phyloP scores from a whole-genome alignment of 2,329 filamentous ascomycete species.

The Dothiorella sarmentorum region DNA sequence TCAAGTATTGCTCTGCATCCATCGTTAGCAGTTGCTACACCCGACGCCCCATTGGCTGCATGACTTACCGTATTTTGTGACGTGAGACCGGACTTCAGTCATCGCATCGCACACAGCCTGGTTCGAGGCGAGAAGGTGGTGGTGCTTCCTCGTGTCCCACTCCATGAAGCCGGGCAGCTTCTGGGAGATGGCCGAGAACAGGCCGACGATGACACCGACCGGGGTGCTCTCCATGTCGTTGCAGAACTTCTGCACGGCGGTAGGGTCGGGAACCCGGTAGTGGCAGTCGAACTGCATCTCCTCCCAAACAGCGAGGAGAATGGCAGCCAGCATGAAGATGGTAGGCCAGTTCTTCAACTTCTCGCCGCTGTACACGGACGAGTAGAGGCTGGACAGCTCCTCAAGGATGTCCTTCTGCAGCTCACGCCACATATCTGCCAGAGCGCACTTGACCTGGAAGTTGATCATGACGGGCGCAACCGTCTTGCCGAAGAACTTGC shows the following conservation, averaged over 20 bases:
- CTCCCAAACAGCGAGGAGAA: constrained; percentile 92
- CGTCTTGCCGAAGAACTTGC: constrained; percentile 84
- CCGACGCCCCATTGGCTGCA: neutral
- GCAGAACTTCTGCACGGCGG: constrained; percentile 90
- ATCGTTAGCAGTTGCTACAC: constrained; percentile 3
- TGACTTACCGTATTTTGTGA: constrained; percentile 84
- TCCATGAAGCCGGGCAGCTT: constrained; percentile 90
- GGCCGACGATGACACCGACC: constrained; percentile 90
- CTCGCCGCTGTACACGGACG: constrained; percentile 95
- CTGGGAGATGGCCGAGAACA: constrained; percentile 97
- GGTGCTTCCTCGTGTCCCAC: constrained; percentile 90
- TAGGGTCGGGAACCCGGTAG: constrained; percentile 83
- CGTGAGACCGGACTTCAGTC: constrained; percentile 91
- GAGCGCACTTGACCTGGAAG: constrained; percentile 96
- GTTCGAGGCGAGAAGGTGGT: constrained; percentile 87
- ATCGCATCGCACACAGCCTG: constrained; percentile 88
- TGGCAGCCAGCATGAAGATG: constrained; percentile 94
- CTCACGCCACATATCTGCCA: constrained; percentile 98
- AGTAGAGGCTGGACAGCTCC: constrained; percentile 88
- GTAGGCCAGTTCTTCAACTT: constrained; percentile 99
- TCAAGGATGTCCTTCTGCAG: constrained; percentile 94
- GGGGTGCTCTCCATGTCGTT: constrained; percentile 94
- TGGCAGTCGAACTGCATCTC: constrained; percentile 99
- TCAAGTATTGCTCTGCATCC: constrained; percentile 76
- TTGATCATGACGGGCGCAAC: constrained; percentile 98